These are phyloP conservation scores for Paraconiothyrium brasiliense DNA, from an alignment of 2,329 filamentous ascomycete genomes.

Conservation along the genomic window DNA sequence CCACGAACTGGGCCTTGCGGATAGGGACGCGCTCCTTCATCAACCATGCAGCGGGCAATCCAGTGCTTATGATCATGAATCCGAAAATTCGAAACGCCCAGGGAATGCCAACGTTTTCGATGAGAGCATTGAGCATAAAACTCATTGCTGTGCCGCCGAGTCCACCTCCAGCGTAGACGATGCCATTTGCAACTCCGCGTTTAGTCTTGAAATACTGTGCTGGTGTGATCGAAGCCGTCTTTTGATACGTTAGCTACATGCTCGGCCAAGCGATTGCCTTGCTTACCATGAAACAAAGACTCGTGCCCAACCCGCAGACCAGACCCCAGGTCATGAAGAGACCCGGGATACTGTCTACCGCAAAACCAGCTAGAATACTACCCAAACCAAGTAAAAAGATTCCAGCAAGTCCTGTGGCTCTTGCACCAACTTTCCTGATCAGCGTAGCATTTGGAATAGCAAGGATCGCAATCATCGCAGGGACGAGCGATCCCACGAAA, in stretches of 20 bases:
- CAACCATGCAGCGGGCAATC: not conserved
- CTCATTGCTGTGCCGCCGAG: conserved; percentile 3
- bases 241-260: not conserved
- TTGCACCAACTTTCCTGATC: conserved; percentile 1
- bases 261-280: not conserved
- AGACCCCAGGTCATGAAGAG: conserved; percentile 6
- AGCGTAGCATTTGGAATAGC: conserved; percentile 9
- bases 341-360: conserved; percentile 1
- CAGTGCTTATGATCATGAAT: conserved; percentile 1
- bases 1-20: conserved; percentile 7
- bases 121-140: conserved; percentile 3
- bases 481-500: conserved; percentile 3
- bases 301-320: not conserved
- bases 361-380: conserved; percentile 1
- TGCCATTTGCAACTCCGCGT: conserved; percentile 5
- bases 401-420: not conserved
- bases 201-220: conserved; percentile 6
- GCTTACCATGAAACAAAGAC: conserved; percentile 10
- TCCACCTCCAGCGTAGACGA: conserved; percentile 6
- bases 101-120: not conserved
- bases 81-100: conserved; percentile 6
- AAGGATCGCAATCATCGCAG: conserved; percentile 1
- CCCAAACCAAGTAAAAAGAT: not conserved
- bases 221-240: not conserved
- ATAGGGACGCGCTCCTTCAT: conserved; percentile 7